Conservation (phyloP, 495 filamentous ascomycete species). For the Penicillium daleae region DNA sequence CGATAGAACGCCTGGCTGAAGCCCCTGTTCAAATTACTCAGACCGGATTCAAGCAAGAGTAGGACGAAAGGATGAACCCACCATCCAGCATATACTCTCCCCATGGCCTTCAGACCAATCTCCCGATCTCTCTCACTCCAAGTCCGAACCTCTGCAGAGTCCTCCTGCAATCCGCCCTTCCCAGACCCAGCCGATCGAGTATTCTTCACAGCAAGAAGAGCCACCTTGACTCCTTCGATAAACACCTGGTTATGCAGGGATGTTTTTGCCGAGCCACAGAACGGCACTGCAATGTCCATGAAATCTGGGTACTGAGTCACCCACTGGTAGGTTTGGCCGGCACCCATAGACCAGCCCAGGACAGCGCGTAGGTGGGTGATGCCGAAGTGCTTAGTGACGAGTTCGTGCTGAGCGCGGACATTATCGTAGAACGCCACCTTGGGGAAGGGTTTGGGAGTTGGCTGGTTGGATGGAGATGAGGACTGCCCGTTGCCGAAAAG, state of each 20-base stretch:
- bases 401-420: conserved; percentile 65
- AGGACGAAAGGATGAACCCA: conserved; percentile 23
- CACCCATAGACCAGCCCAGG: conserved; percentile 74
- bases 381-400: conserved; percentile 65
- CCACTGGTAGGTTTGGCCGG: conserved; percentile 71
- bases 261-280: conserved; percentile 70
- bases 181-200: conserved; percentile 53
- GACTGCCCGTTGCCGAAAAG: conserved; percentile 77
- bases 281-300: conserved; percentile 66
- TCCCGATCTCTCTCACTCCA: conserved; percentile 61
- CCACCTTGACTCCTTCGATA: conserved; percentile 70
- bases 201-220: conserved; percentile 65
- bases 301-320: conserved; percentile 72
- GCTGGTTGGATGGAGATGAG: conserved; percentile 68
- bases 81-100: conserved; percentile 76
- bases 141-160: conserved; percentile 41
- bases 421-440: conserved; percentile 69
- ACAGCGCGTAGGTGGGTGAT: conserved; percentile 66
- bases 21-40: conserved; percentile 44
- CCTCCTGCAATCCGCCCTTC: conserved; percentile 39
- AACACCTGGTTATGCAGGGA: conserved; percentile 74
- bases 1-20: conserved; percentile 75
- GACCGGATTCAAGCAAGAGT: neutral
- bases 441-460: conserved; percentile 58
- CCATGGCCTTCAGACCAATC: conserved; percentile 70